Evolutionary conservation across 345 rosid species (phyloP), one percentile per base, ranked within the genome.

Genomic region (Syzygium aromaticum): DNA sequence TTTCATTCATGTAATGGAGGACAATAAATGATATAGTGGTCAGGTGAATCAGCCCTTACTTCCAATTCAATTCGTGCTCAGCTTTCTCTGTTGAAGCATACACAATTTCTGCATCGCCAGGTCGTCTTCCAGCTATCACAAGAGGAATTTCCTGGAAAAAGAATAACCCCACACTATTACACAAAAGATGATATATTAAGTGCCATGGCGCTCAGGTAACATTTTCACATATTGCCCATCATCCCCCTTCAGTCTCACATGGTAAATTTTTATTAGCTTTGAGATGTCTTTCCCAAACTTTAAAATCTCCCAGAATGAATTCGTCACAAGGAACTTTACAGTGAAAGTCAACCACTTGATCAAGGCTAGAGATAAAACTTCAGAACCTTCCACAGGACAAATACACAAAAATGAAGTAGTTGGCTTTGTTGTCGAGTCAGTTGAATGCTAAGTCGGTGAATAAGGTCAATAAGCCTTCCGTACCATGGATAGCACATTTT

Each of bases 41-140:
- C 52, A 25, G 82, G 38, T 73, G 78, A 67, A 59, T 56, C 25
- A 5, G 43, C 51, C 88, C 99, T 94, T 92, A 98, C 99, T 93
- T 96, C 99, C 99, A 98, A 43, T 94, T 94, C 90, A 98, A 88
- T 92, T 98, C 96, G 1, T 78, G 85, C 77, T 93, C 95, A 80
- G 99, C 99, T 89, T 91, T 95, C 15, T 89, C 90, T 11, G 99
- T 98, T n/a, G 99, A 95, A 78, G 99, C 98, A 84, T 95, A 98
- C 38, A 98, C 97, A 49, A 91, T 88, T 94, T 94, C 99, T 8
- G 98, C 95, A 77, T 98, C 99, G 53, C 99, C 99, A 1, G 95
- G 91, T 54, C 99, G 92, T 67, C 98, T 90, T 85, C 95, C 98
- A 89, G 97, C 95, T 28, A 87, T 92, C 85, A 90, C 92, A 38